Evolutionary conservation across 1,284 basidiomycete genomes (phyloP), one percentile per base, ranked within the genome.

Genomic region (Tilletia caries): DNA sequence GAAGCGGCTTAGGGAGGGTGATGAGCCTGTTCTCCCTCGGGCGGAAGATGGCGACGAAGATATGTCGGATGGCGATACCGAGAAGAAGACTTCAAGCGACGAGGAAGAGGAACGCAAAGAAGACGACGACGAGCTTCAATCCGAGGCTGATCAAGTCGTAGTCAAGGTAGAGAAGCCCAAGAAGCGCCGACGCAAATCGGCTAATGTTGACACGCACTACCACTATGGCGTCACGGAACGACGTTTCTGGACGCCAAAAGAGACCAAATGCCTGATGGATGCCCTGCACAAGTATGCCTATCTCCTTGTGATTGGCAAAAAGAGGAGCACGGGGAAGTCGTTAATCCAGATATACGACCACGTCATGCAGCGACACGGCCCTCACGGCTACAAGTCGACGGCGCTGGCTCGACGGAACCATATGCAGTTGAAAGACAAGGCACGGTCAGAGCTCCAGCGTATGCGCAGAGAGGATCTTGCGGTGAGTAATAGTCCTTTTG

Each of bases 381-480:
- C 65, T 2, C 15, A 60, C 5, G 77, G 77, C 18, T 70, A 65
- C 18, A 60, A 67, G 27, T 68, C 65, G 27, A 46, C 18, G 3
- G 41, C 52, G 43, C 50, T 79, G 67, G 70, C 67, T 10, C 37
- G 70, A 32, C 73, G 76, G 71, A 79, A 79, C 71, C 78, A 79
- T 43, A 73, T 79, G 52, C 77, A 79, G 68, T 64, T 79, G 64
- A 78, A 79, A 64, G 77, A 79, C 50, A 79, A 79, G 73, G 71
- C 70, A 29, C 48, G 76, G n/a, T 75, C 76, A 60, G 75, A 77
- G 68, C 58, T 78, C 48, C 66, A 71, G 5, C 62, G 76, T 58
- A 75, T 78, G 77, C 71, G 70, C 33, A 62, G 73, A 27, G 72
- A 44, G 10, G 41, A 37, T 18, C 25, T 44, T 13, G 58, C 32